These are phyloP conservation scores for Gaultheria prostrata DNA, from an alignment of 148 eudicot species.

Conservation along the genomic window DNA sequence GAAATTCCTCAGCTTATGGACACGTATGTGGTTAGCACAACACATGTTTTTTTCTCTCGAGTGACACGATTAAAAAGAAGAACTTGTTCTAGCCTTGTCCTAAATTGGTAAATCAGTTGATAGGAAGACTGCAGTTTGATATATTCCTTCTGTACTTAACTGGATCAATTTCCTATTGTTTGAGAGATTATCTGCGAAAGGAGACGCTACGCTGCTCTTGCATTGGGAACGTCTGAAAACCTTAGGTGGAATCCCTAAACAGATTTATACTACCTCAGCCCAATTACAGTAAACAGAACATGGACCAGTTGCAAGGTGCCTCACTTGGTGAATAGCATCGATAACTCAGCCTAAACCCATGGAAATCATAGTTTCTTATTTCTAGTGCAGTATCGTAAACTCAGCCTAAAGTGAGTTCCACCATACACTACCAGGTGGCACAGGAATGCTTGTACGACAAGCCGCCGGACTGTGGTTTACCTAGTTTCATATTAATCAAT, in stretches of 20 bases:
- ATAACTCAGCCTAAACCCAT: neutral
- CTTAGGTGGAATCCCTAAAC: neutral
- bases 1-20: slow-evolving; percentile 99
- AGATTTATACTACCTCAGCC: neutral
- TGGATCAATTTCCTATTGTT: neutral
- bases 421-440: neutral
- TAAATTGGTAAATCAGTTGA: neutral
- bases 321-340: neutral
- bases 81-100: neutral
- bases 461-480: neutral
- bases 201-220: neutral
- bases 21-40: slow-evolving; percentile 63
- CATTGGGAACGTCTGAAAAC: neutral
- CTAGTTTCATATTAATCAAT: neutral
- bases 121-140: neutral
- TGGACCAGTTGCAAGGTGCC: neutral
- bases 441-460: neutral
- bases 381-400: neutral
- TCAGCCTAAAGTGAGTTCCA: neutral
- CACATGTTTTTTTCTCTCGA: neutral
- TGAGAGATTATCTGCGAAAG: neutral
- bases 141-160: neutral
- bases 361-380: neutral
- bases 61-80: neutral
- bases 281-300: neutral